Conservation (phyloP, 176 grass and related monocot species). For the Neostapfia colusana region DNA sequence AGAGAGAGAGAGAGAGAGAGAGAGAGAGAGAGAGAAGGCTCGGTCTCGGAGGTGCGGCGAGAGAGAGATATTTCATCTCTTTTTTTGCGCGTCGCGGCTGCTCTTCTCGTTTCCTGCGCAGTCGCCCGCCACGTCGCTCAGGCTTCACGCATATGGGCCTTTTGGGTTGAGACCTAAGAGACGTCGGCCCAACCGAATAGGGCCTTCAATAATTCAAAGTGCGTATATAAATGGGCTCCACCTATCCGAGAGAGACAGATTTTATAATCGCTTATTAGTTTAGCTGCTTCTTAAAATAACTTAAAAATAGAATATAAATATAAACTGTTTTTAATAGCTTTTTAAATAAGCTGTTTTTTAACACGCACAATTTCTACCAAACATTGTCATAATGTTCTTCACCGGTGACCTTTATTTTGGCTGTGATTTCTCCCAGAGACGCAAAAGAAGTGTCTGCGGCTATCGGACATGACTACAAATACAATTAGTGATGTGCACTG, state of each 20-base stretch:
- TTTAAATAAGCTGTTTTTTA: too few relatives aligned
- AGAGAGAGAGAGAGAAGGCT: not conserved
- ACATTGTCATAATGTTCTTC: too few relatives aligned
- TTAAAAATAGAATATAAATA: too few relatives aligned
- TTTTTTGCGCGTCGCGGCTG: not conserved
- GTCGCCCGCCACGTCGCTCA: not conserved
- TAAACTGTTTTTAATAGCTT: too few relatives aligned
- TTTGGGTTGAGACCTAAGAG: not conserved
- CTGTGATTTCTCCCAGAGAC: not conserved
- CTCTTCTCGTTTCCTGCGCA: not conserved
- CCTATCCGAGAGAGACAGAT: too few relatives aligned
- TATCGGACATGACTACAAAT: not conserved
- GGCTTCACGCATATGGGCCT: conserved; percentile 1
- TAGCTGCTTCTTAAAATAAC: too few relatives aligned
- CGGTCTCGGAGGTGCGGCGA: not conserved
- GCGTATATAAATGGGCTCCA: too few relatives aligned
- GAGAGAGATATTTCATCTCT: not conserved
- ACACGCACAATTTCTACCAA: too few relatives aligned
- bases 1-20: not conserved
- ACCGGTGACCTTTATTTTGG: too few relatives aligned
- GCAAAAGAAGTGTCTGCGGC: not conserved
- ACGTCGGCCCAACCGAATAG: too few relatives aligned
- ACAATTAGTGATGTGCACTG: not conserved
- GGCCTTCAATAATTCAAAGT: too few relatives aligned
- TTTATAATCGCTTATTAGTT: too few relatives aligned